A percentile compares a stretch with the other conserved stretches of the same genome.
phyloP scores from a whole-genome alignment of 2,329 filamentous ascomycete genomes.

The Dothidotthia symphoricarpi region DNA sequence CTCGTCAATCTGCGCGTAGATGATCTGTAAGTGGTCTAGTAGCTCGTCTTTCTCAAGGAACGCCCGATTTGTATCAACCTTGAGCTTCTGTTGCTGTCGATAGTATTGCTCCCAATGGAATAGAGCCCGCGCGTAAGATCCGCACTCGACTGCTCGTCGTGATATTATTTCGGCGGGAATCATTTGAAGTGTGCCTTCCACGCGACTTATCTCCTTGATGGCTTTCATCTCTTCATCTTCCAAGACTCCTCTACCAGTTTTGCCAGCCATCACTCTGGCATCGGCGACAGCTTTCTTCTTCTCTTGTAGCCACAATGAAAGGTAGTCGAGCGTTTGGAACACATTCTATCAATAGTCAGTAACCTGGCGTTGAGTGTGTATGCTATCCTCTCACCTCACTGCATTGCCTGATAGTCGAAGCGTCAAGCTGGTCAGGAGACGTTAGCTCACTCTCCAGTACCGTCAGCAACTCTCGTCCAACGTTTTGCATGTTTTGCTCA shows the following conservation, averaged over 20 bases:
- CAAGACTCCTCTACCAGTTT: slow-evolving; percentile 44
- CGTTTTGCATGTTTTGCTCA: slow-evolving; percentile 60
- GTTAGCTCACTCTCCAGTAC: slow-evolving; percentile 67
- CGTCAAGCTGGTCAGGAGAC: slow-evolving; percentile 56
- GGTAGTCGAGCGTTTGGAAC: slow-evolving; percentile 87
- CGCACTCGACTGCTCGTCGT: slow-evolving; percentile 84
- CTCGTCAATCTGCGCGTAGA: slow-evolving; percentile 97
- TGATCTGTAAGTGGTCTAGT: slow-evolving; percentile 79
- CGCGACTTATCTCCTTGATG: slow-evolving; percentile 58
- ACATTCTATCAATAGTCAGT: slow-evolving; percentile 62
- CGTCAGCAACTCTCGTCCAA: slow-evolving; percentile 70
- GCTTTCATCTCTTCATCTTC: slow-evolving; percentile 54
- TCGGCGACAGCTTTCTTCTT: slow-evolving; percentile 58
- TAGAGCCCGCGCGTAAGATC: slow-evolving; percentile 85
- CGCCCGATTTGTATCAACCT: slow-evolving; percentile 50
- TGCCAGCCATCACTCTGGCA: slow-evolving; percentile 43
- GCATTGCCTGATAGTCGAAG: slow-evolving; percentile 76
- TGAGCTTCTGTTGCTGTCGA: slow-evolving; percentile 51
- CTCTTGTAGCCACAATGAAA: slow-evolving; percentile 83
- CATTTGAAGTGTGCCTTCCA: slow-evolving; percentile 69
- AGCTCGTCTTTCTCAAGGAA: slow-evolving; percentile 59
- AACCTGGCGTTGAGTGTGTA: not conserved
- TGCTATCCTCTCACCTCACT: slow-evolving; percentile 66
- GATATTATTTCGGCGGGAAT: slow-evolving; percentile 74
- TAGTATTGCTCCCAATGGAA: slow-evolving; percentile 96